Evolutionary conservation across 768 basidiomycete species (phyloP).

Genomic region (Amylocystis lapponica): DNA sequence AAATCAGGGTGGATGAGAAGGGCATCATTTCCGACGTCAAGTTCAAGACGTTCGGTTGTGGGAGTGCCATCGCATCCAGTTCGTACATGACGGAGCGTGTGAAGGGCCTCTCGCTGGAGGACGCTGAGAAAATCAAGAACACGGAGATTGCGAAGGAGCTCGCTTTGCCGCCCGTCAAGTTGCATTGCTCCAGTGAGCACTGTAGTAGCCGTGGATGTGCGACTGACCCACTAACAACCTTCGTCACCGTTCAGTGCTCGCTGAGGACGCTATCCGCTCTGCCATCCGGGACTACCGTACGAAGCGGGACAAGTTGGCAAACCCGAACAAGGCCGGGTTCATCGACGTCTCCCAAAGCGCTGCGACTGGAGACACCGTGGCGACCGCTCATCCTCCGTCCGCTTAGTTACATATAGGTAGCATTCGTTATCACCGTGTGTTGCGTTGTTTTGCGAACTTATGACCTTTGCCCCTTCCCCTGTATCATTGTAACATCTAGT

Average conservation of each 20-base stretch:
- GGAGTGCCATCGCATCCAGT: constrained; percentile 95
- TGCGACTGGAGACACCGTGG: constrained; percentile 46
- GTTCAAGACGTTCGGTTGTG: constrained; percentile 99
- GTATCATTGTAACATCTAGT: constrained; percentile 7
- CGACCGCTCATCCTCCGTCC: constrained; percentile 30
- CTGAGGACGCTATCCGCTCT: constrained; percentile 97
- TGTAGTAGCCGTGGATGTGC: no score
- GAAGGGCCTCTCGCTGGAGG: constrained; percentile 88
- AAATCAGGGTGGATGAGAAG: constrained; percentile 93
- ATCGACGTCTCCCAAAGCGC: constrained; percentile 65
- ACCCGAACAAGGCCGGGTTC: constrained; percentile 54
- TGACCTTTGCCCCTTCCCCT: background rate
- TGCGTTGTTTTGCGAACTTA: background rate
- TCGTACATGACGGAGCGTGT: constrained; percentile 99
- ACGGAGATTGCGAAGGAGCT: constrained; percentile 99
- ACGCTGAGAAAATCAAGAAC: constrained; percentile 95
- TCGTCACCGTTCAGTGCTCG: constrained; percentile 68
- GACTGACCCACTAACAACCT: no score
- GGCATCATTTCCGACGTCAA: constrained; percentile 97
- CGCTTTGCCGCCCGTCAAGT: constrained; percentile 91
- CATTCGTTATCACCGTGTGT: background rate
- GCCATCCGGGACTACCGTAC: constrained; percentile 94
- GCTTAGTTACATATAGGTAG: background rate
- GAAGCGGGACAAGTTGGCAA: constrained; percentile 57
- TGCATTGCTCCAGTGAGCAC: constrained; percentile 82